phyloP scores from a whole-genome alignment of 768 basidiomycete genomes.

The Pulveroboletus frians region DNA sequence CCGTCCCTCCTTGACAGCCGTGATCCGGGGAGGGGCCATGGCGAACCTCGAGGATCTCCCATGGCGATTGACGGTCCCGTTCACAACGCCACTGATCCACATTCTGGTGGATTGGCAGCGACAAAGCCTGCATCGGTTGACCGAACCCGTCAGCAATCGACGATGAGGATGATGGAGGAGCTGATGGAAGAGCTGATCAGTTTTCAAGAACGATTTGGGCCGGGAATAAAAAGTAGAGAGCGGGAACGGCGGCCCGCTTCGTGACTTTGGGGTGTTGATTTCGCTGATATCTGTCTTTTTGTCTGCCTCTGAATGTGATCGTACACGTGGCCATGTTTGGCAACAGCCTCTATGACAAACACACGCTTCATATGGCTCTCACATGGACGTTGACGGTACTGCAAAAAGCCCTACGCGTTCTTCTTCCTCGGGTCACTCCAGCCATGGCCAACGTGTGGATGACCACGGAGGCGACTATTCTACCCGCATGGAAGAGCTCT shows the following conservation, averaged over 20 bases:
- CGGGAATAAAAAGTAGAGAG: conserved; percentile 46
- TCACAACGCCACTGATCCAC: conserved; percentile 14
- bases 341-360: conserved; percentile 23
- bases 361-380: conserved; percentile 3
- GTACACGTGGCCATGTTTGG: conserved; percentile 27
- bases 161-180: conserved; percentile 86
- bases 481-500: conserved; percentile 24
- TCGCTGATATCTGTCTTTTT: conserved; percentile 14
- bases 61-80: conserved; percentile 32
- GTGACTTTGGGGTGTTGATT: conserved; percentile 17
- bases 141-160: conserved; percentile 29
- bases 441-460: conserved; percentile 19
- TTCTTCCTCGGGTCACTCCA: conserved; percentile 13
- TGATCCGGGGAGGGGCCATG: conserved; percentile 8
- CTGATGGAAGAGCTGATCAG: conserved; percentile 83
- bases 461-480: conserved; percentile 25
- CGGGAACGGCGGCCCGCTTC: conserved; percentile 44
- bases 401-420: neutral
- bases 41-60: conserved; percentile 19
- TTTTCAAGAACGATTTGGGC: conserved; percentile 87
- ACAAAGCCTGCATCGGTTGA: conserved; percentile 7
- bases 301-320: neutral
- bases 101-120: conserved; percentile 6
- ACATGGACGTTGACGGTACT: conserved; percentile 8
- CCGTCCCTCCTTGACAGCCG: conserved; percentile 13